Percentiles rank a stretch among this genome's conserved stretches.
These are phyloP conservation scores for Aspergillus phoenicis DNA, from an alignment of 2,329 filamentous ascomycete species.

Conservation along the genomic window DNA sequence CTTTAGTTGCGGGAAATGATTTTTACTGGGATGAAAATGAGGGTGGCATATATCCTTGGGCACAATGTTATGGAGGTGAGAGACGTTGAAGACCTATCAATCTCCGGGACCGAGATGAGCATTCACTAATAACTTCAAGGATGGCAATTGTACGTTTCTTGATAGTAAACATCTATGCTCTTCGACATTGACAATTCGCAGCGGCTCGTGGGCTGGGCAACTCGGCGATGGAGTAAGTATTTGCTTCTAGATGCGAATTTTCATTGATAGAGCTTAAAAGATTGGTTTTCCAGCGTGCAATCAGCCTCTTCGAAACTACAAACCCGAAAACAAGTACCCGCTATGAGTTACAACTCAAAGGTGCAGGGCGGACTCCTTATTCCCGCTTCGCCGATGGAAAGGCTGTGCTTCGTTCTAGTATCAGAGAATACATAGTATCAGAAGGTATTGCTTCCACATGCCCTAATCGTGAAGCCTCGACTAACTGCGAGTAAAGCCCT, in stretches of 20 bases:
- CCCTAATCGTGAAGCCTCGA: not conserved
- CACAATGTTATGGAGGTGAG: constrained; percentile 89
- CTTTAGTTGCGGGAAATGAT: constrained; percentile 78
- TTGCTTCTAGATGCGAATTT: not conserved
- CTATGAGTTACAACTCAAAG: constrained; percentile 93
- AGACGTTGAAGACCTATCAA: not conserved
- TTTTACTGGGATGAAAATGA: constrained; percentile 73
- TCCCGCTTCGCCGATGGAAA: constrained; percentile 95
- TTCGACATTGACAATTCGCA: constrained; percentile 45
- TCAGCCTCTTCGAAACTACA: constrained; percentile 87
- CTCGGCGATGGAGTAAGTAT: constrained; percentile 74
- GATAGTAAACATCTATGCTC: not conserved
- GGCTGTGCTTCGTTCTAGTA: constrained; percentile 87
- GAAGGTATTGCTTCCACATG: constrained; percentile 58
- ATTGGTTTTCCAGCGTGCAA: constrained; percentile 61
- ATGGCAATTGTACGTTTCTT: constrained; percentile 52
- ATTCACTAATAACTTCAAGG: constrained; percentile 33
- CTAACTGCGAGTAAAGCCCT: constrained; percentile 50
- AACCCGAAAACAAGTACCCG: constrained; percentile 70
- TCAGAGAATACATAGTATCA: constrained; percentile 90
- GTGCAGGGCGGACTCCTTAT: constrained; percentile 90
- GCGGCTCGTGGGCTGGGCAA: constrained; percentile 90
- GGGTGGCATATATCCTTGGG: constrained; percentile 93
- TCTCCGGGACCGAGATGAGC: not conserved
- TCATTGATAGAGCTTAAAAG: constrained; percentile 5